Evolutionary conservation across 2,329 filamentous ascomycete species (phyloP).

Genomic region (Exophiala sideris): DNA sequence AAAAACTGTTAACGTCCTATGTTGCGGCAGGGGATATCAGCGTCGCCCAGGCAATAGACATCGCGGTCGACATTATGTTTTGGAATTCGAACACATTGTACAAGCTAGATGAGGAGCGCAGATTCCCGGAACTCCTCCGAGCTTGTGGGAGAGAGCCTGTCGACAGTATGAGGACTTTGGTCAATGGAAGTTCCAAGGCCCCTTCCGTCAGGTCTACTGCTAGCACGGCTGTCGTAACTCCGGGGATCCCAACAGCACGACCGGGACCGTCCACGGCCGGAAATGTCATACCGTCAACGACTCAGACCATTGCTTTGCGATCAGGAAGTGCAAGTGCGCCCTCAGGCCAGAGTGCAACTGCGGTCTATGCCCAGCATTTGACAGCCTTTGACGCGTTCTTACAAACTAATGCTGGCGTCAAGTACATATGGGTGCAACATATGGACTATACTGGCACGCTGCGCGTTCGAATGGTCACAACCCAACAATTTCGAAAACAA

Average conservation of each 20-base stretch:
- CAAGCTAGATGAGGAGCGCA: slow-evolving; percentile 48
- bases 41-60: slow-evolving; percentile 58
- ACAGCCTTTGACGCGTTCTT: slow-evolving; percentile 47
- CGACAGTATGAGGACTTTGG: slow-evolving; percentile 26
- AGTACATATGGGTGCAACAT: slow-evolving; percentile 73
- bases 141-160: slow-evolving; percentile 24
- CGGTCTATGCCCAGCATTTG: slow-evolving; percentile 19
- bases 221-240: slow-evolving; percentile 18
- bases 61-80: slow-evolving; percentile 69
- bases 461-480: slow-evolving; percentile 65
- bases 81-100: slow-evolving; percentile 75
- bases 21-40: slow-evolving; percentile 62
- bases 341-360: slow-evolving; percentile 8
- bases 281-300: slow-evolving; percentile 3
- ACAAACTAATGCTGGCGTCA: slow-evolving; percentile 48
- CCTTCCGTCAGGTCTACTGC: slow-evolving; percentile 21
- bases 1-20: slow-evolving; percentile 64
- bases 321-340: slow-evolving; percentile 12
- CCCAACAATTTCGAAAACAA: slow-evolving; percentile 52
- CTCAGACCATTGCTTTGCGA: slow-evolving; percentile 6
- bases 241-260: slow-evolving; percentile 6
- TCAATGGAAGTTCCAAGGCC: slow-evolving; percentile 25
- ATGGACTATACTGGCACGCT: slow-evolving; percentile 71
- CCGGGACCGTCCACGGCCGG: slow-evolving; percentile 9
- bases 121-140: slow-evolving; percentile 27